phyloP scores from a whole-genome alignment of 176 grass and related monocot species.

The Lolium perenne region DNA sequence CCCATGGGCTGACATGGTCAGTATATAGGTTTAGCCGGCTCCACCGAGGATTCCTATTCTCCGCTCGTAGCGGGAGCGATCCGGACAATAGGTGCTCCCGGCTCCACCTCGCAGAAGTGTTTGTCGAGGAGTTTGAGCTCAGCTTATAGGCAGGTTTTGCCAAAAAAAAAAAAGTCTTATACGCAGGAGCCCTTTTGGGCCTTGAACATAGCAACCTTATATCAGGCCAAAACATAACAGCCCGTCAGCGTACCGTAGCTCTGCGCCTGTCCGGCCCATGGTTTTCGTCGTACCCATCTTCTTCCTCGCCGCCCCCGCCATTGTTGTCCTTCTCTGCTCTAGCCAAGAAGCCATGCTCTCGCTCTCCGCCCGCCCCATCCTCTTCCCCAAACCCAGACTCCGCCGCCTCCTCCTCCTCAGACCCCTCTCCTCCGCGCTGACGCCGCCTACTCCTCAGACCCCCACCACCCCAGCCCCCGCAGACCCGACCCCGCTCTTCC shows the following conservation, averaged over 20 bases:
- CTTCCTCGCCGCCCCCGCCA: background rate
- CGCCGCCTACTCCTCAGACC: conserved; percentile 11
- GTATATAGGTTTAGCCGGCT: no score
- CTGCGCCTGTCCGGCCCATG: background rate
- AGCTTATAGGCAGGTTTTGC: no score
- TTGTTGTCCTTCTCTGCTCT: background rate
- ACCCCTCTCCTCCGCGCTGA: conserved; percentile 23
- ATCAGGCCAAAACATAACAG: no score
- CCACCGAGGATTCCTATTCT: no score
- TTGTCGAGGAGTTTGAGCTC: no score
- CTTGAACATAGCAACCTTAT: no score
- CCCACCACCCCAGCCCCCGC: background rate
- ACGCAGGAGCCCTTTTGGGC: no score
- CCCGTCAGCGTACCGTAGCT: background rate
- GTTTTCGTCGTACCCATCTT: no score
- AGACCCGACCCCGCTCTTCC: conserved; percentile 67
- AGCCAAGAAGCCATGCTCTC: conserved; percentile 1
- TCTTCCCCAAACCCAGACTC: background rate
- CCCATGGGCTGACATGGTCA: no score
- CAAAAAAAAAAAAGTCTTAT: background rate
- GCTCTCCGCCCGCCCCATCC: conserved; percentile 1
- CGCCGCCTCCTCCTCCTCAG: background rate
- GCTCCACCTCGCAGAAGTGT: no score
- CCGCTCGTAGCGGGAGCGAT: no score
- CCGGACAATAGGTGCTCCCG: no score